Evolutionary conservation across 2,329 filamentous ascomycete genomes (phyloP).

Genomic region (Fusarium algeriense): DNA sequence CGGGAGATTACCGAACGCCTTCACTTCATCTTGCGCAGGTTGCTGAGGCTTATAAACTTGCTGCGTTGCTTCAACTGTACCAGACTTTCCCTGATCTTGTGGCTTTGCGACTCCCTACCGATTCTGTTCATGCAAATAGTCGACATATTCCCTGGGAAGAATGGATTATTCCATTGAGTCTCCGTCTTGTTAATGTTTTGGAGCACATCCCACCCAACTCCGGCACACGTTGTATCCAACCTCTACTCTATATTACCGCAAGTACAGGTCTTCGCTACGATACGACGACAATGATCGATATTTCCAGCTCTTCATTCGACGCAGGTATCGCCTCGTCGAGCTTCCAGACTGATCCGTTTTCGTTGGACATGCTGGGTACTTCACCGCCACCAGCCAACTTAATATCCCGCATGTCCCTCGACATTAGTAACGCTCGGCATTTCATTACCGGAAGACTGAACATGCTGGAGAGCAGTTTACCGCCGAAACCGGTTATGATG

Average conservation of each 20-base stretch:
- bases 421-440: slow-evolving; percentile 54
- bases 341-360: slow-evolving; percentile 20
- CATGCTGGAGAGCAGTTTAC: slow-evolving; percentile 55
- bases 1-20: slow-evolving; percentile 49
- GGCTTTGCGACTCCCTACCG: slow-evolving; percentile 47
- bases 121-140: slow-evolving; percentile 34
- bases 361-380: slow-evolving; percentile 24
- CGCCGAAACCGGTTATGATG: slow-evolving; percentile 57
- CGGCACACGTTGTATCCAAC: slow-evolving; percentile 54
- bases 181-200: slow-evolving; percentile 50
- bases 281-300: slow-evolving; percentile 29
- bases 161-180: slow-evolving; percentile 53
- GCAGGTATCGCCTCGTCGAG: slow-evolving; percentile 6
- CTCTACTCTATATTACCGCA: slow-evolving; percentile 54
- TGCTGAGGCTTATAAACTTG: slow-evolving; percentile 56
- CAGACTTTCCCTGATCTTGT: slow-evolving; percentile 56
- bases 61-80: slow-evolving; percentile 56
- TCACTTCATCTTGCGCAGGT: slow-evolving; percentile 51
- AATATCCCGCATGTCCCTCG: slow-evolving; percentile 49
- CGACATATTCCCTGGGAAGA: slow-evolving; percentile 51
- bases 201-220: slow-evolving; percentile 53
- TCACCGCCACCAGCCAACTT: slow-evolving; percentile 23
- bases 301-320: slow-evolving; percentile 29
- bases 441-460: slow-evolving; percentile 56
- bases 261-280: slow-evolving; percentile 52